Base-by-base conservation (phyloP, 2,329 filamentous ascomycete species). In the Hymenoscyphus fructigenus region DNA sequence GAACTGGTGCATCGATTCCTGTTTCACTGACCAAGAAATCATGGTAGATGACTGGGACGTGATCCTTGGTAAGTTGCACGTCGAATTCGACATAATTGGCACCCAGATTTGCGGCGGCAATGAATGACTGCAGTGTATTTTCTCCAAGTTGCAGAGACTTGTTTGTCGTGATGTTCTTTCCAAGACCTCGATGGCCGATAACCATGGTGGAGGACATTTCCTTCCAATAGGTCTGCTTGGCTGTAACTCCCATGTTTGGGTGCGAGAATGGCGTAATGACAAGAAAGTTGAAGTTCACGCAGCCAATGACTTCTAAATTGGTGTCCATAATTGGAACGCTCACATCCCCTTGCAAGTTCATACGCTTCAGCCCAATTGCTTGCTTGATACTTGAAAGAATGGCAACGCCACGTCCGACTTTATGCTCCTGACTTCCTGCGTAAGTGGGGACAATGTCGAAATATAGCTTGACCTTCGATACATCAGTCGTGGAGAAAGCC, bases 1-100 rank as follows among this genome's bases (percentile, higher is more conserved):
- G 95, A 1, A 99, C 94, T 0, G 95, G 95, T 0, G 95, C 95
- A 75, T 99, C 95, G 62, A 97, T 95, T 10, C 96, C 95, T 0
- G 95, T 98, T 79, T 99, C 95, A 75, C 93, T 97, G 76, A 99
- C 95, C 15, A 98, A 83, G 74, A 99, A 99, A 77, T 99, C 95
- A 75, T 99, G 95, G 75, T 99, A 99, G 73, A 99, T 97, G 69
- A 99, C 94, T 0, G 95, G 95, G 1, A 99, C 93, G 73, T 96
- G 93, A 75, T 99, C 95, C 75, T 99, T 99, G n/a, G 95, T 99
- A 47, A 99, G 82, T 76, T 99, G 95, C 0, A 99, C 95, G 75
- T 99, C 95, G 73, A 91, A 89, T 71, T 89, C 87, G 57, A 90
- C 87, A 71, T 89, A 90, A 63, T 89, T 85, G 2, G 87, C 95